A percentile compares a stretch with the other conserved stretches of the same genome.
Evolutionary conservation across 352 stramenopile species (phyloP).

Genomic region (Phytophthora cajani): DNA sequence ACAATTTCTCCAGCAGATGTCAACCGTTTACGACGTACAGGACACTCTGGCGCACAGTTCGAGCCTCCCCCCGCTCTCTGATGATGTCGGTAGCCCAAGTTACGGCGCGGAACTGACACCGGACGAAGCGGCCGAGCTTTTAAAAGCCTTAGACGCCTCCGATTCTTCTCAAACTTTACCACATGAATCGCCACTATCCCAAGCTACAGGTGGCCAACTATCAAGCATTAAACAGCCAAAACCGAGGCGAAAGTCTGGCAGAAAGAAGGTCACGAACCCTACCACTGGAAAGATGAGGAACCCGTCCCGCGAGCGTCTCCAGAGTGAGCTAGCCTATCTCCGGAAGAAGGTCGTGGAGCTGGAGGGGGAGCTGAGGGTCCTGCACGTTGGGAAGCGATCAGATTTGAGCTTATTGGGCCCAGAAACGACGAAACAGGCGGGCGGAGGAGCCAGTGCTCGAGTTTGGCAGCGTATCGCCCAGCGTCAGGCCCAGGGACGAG

Average conservation of each 20-base stretch:
- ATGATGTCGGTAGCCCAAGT: conserved; percentile 21
- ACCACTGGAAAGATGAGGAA: conserved; percentile 46
- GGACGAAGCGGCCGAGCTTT: conserved; percentile 42
- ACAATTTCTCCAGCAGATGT: not conserved
- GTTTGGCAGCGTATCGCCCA: conserved; percentile 64
- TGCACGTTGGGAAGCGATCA: conserved; percentile 26
- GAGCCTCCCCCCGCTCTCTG: conserved; percentile 2
- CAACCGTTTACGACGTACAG: not conserved
- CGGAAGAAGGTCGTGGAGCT: conserved; percentile 51
- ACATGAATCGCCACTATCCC: not conserved
- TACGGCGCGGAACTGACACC: conserved; percentile 28
- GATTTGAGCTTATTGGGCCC: conserved; percentile 1
- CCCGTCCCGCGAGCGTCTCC: conserved; percentile 53
- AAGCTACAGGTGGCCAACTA: not conserved
- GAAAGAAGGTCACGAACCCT: conserved; percentile 24
- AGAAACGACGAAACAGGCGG: conserved; percentile 9
- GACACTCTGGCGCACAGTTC: not conserved
- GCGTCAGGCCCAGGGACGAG: conserved; percentile 43
- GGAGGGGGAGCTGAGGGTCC: conserved; percentile 39
- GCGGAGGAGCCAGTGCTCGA: conserved; percentile 21
- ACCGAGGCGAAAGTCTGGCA: conserved; percentile 12
- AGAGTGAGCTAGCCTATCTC: conserved; percentile 55
- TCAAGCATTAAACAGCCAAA: conserved; percentile 4
- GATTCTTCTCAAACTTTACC: conserved; percentile 12
- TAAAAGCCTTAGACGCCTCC: conserved; percentile 36